Conservation (phyloP, 1,284 basidiomycete genomes). For the Retiboletus fuscus region DNA sequence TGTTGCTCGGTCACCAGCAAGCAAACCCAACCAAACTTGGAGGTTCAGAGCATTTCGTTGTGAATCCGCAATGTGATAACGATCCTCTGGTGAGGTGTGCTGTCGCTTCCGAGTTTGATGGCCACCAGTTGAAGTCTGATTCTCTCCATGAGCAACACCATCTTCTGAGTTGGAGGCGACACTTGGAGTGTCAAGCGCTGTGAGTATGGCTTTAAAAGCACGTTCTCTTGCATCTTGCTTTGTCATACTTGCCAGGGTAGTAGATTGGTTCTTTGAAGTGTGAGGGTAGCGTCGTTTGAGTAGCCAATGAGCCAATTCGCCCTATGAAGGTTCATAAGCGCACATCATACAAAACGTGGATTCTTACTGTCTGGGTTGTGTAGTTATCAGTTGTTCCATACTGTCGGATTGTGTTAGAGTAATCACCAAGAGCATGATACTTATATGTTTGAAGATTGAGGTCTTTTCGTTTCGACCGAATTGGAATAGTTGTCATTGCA, state of each 20-base stretch:
- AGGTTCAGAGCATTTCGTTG: background rate
- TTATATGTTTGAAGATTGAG: conserved; percentile 52
- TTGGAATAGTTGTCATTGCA: background rate
- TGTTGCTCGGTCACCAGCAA: background rate
- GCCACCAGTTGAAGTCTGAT: too few relatives aligned
- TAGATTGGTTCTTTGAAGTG: conserved; percentile 43
- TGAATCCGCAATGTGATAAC: too few relatives aligned
- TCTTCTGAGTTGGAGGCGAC: too few relatives aligned
- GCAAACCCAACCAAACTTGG: background rate
- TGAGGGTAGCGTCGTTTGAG: conserved; percentile 39
- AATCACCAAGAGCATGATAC: conserved; percentile 49
- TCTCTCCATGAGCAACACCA: too few relatives aligned
- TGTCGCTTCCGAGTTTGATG: too few relatives aligned
- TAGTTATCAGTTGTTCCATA: conserved; percentile 52
- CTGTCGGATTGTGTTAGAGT: conserved; percentile 41
- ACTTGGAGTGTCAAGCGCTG: background rate
- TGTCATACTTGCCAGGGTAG: conserved; percentile 25
- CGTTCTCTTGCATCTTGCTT: background rate
- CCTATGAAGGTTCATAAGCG: too few relatives aligned
- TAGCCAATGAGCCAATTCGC: conserved; percentile 40
- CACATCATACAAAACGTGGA: too few relatives aligned
- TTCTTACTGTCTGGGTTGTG: conserved; percentile 49
- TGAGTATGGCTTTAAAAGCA: background rate
- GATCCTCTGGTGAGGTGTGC: too few relatives aligned
- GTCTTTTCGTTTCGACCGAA: background rate